Evolutionary conservation across 2,329 filamentous ascomycete genomes (phyloP), one percentile per base, ranked within the genome.

Genomic region (Harringtonia aguacate): DNA sequence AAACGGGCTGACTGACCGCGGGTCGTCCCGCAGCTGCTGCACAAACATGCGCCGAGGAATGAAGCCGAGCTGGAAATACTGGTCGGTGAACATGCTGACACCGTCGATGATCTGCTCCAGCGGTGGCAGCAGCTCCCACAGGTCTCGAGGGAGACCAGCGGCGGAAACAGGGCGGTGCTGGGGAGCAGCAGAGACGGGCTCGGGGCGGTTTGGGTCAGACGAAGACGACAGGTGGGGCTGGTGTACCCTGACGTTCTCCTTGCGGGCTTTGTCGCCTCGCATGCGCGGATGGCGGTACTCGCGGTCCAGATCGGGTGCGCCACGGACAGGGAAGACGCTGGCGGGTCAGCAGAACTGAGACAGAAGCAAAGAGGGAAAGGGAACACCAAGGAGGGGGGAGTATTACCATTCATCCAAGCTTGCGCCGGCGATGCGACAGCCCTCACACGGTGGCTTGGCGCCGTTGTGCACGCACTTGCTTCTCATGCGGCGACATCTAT

Each of bases 61-160:
- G 52, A 79, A 79, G 21, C 75, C 71, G 8, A 78, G 66, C 55
- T 79, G 75, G 49, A 77, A 77, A 53, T 75, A 79, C 50, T 75
- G 66, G 8, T 60, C 60, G 1, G 67, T 75, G 50, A 79, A 77
- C 35, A 64, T 66, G 46, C 70, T 61, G 46, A 77, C 67, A 7
- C 65, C 71, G 39, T 76, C 72, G 21, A 76, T 60, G 41, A 76
- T 63, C 36, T 71, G 66, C 2, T 62, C 55, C 15, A 74, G 52
- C 2, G 69, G 66, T 12, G 73, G 72, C 14, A 77, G 58, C 4
- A 65, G 57, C 10, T 69, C 65, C 72, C 73, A 75, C 28, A 68
- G 64, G 39, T 73, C 63, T 9, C 51, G 49, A 36, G 55, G 52
- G 15, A 49, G 43, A 17, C 20, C 14, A 13, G 13, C 15, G 27